Base-by-base conservation (phyloP, 352 stramenopile genomes). In the Globisporangium carolinianum region DNA sequence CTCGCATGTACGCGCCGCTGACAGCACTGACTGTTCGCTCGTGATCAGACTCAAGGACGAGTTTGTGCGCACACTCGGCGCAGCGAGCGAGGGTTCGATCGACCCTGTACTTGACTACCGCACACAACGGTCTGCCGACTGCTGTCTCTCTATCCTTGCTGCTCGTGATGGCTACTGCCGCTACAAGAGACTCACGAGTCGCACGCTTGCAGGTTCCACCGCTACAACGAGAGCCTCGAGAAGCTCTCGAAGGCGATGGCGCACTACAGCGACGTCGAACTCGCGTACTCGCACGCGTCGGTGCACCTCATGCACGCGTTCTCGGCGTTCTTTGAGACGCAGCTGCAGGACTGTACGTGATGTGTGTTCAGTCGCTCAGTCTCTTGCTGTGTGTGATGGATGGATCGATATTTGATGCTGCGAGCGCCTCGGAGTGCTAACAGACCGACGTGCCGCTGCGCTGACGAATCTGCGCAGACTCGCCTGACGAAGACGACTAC, bases 81-180 rank as follows among this genome's bases (percentile, higher is more conserved):
- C 63, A 12, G 70, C 69, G 10, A 57, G 60, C 0, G 79, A 89
- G 36, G 81, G 69, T 12, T 72, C 68, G n/a, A 66, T 86, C 37
- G 79, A 91, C 36, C 79, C 79, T 1, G 79, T 83, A 48, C 61
- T 91, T 14, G 79, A 88, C 53, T 79, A 76, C 48, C 76, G 81
- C 46, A 88, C 59, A 41, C 75, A 86, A 42, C 71, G 80, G 78
- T 88, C 14, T 24, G 11, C 3, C 45, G 4, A 8, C 5, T 32
- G 45, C 4, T 8, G 7, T 18, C 17, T 63, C 43, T 53, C 37
- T 49, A 32, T 32, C 24, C 24, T 32, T 32, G 24, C 24, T 32
- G 24, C 24, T 32, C 24, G 1, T 32, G 24, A 32, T 32, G 24
- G 2, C 24, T 32, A 32, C 24, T 32, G 24, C 24, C 24, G 39